Evolutionary conservation across 2,329 filamentous ascomycete species (phyloP).

Genomic region (Colletotrichum endophyticum): DNA sequence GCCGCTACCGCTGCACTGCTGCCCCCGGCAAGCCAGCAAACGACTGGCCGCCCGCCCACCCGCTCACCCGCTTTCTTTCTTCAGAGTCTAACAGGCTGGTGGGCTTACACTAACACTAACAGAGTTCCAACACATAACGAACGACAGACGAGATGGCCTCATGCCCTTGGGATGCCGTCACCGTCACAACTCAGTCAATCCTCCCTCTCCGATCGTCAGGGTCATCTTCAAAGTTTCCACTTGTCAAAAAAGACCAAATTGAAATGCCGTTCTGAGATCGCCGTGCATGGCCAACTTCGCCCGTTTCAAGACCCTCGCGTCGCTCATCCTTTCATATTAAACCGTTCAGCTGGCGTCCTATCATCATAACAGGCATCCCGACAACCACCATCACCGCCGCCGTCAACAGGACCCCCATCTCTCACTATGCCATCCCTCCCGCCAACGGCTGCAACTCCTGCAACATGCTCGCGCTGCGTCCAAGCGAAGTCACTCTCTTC

Average conservation of each 20-base stretch:
- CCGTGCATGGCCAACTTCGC: not conserved
- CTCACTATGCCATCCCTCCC: not conserved
- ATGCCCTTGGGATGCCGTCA: not conserved
- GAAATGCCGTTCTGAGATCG: slow-evolving; percentile 2
- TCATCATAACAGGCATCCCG: not conserved
- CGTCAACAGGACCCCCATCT: not conserved
- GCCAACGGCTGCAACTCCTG: not conserved
- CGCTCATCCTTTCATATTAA: slow-evolving; percentile 8
- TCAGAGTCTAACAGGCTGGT: not conserved
- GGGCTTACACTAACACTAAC: not conserved
- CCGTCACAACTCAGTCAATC: not conserved
- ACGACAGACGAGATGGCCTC: not conserved
- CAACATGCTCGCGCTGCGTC: not conserved
- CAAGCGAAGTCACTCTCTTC: not conserved
- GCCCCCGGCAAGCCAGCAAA: not conserved
- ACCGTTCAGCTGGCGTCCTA: not conserved
- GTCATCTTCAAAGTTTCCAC: not conserved
- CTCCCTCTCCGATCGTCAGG: slow-evolving; percentile 1
- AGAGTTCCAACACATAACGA: not conserved
- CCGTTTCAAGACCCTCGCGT: slow-evolving; percentile 13
- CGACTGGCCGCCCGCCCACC: not conserved
- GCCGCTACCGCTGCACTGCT: not conserved
- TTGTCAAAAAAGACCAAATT: not conserved
- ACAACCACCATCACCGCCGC: not conserved
- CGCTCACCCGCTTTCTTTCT: not conserved